These are phyloP conservation scores for Rhizoctonia solani DNA, from an alignment of 1,284 basidiomycete genomes.

Conservation along the genomic window DNA sequence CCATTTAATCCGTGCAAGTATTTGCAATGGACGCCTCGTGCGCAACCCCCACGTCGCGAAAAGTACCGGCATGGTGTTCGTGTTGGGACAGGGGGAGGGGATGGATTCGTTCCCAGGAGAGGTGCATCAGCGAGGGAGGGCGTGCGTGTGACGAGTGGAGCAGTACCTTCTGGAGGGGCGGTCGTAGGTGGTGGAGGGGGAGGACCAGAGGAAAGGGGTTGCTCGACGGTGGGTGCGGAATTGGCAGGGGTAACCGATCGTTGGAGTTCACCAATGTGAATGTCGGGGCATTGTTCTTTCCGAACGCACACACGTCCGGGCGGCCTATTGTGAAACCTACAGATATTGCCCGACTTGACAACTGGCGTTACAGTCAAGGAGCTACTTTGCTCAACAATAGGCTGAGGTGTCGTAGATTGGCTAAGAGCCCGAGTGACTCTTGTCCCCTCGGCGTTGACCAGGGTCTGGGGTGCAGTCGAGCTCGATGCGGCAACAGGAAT, in stretches of 20 bases:
- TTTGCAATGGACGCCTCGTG: background rate
- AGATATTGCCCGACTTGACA: background rate
- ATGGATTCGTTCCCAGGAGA: too few species aligned
- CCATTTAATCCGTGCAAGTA: background rate
- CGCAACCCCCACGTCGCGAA: too few species aligned
- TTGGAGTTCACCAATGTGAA: constrained; percentile 3
- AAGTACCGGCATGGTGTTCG: too few species aligned
- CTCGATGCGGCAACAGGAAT: background rate
- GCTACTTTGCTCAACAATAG: too few species aligned
- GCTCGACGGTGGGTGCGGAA: background rate
- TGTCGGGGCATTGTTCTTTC: constrained; percentile 10
- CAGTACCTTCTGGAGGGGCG: background rate
- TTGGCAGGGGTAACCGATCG: background rate
- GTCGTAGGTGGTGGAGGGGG: background rate
- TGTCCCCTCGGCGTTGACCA: background rate
- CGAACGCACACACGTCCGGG: constrained; percentile 11
- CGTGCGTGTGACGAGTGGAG: background rate
- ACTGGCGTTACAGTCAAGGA: background rate
- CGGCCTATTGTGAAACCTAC: constrained; percentile 12
- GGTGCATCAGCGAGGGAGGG: background rate
- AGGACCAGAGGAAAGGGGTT: background rate
- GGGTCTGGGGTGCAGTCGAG: background rate
- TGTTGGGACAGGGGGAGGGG: too few species aligned
- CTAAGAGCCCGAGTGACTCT: background rate
- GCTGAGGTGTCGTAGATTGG: too few species aligned